Base-by-base conservation (phyloP, 129 eudicot species). In the Saposhnikovia divaricata region DNA sequence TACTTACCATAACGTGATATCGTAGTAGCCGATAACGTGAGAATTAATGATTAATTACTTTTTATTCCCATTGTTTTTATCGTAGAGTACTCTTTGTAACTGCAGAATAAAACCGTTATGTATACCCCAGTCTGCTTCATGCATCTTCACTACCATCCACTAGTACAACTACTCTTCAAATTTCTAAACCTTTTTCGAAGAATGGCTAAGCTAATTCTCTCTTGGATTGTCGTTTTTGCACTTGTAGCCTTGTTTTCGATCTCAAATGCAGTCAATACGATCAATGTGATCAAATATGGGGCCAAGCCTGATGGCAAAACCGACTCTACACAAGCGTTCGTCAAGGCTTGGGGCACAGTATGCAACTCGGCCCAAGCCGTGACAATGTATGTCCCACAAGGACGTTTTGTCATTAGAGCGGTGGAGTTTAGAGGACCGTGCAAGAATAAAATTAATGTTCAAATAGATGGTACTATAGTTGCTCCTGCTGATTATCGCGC, bases 341-440 rank as follows among this genome's bases (percentile, higher is more conserved):
- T 73, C 25, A 73, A 43, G 77, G 53, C 77, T n/a, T 43, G 97
- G 97, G 81, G 28, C 6, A 81, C 89, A 3, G 91, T 89, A 0
- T 92, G 96, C 23, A 79, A 42, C 42, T 80, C 96, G 6, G 31
- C 12, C 25, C 15, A 50, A 19, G 77, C 77, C 19, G 50, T 12
- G 37, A 73, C 77, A 0, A 73, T 73, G 77, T 73, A 73, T 43
- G 53, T 73, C 1, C 77, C 77, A 0, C 55, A 23, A 23, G 77
- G 77, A 3, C 27, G 72, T 0, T 92, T 82, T 71, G 80, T 90
- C 84, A 75, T 90, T 3, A 85, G 66, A 77, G 83, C 84, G 1
- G 89, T 82, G 1, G 86, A 65, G 37, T 89, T 92, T 76, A 82
- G 87, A 50, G 97, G 97, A 1, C 97, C 97, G 0, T 92, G 97